Evolutionary conservation across 352 stramenopile genomes (phyloP).

Genomic region (Pythium scleroteichum): DNA sequence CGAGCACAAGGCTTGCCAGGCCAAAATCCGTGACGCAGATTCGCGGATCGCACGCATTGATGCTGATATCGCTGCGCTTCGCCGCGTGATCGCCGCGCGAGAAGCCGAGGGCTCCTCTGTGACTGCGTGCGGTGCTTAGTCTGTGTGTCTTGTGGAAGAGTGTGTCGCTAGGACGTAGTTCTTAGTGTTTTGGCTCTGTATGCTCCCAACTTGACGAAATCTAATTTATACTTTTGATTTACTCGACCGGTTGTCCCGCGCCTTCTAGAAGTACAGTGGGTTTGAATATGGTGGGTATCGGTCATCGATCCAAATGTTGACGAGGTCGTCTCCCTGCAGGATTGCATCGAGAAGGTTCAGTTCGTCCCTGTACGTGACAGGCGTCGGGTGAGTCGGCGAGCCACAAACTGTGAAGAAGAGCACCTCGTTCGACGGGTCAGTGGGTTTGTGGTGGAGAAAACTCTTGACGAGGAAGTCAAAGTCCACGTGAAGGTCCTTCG

Average conservation of each 20-base stretch:
- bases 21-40: slow-evolving; percentile 20
- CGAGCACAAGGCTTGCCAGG: slow-evolving; percentile 12
- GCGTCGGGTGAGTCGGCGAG: slow-evolving; percentile 51
- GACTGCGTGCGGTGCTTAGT: slow-evolving; percentile 10
- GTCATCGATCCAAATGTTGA: slow-evolving; percentile 78
- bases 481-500: slow-evolving; percentile 45
- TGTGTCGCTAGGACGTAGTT: no score
- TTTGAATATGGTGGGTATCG: slow-evolving; percentile 70
- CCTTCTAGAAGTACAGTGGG: slow-evolving; percentile 56
- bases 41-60: slow-evolving; percentile 26
- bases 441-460: slow-evolving; percentile 44
- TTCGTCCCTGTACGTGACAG: slow-evolving; percentile 59
- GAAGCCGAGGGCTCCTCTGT: slow-evolving; percentile 3
- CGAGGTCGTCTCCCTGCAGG: slow-evolving; percentile 63
- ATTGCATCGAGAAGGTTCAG: slow-evolving; percentile 59
- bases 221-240: no score
- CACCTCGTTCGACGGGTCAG: slow-evolving; percentile 22
- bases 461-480: slow-evolving; percentile 65
- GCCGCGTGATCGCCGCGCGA: slow-evolving; percentile 15
- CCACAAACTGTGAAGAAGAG: slow-evolving; percentile 61
- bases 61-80: slow-evolving; percentile 25
- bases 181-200: no score
- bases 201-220: no score
- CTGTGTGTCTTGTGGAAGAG: background rate
- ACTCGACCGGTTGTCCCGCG: no score